Conservation (phyloP, 306 rosid genomes). For the Quercus mongolica region DNA sequence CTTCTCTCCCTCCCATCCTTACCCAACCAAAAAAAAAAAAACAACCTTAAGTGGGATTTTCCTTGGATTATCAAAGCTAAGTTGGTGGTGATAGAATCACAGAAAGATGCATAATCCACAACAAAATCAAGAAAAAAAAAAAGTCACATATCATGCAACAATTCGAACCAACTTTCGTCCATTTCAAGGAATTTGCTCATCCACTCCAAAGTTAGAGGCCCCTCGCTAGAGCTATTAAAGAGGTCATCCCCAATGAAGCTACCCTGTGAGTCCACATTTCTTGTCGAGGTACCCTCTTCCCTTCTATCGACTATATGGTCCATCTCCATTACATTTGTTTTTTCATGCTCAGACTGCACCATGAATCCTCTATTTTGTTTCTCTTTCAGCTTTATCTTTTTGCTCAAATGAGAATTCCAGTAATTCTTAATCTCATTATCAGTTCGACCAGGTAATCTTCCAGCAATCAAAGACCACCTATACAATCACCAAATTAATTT, state of each 20-base stretch:
- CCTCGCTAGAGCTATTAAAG: slow-evolving; percentile 3
- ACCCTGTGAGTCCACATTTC: background rate
- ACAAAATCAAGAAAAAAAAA: too few species aligned
- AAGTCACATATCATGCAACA: background rate
- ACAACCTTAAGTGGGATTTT: slow-evolving; percentile 4
- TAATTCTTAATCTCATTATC: slow-evolving; percentile 45
- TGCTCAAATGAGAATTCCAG: slow-evolving; percentile 46
- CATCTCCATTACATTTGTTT: background rate
- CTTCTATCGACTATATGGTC: background rate
- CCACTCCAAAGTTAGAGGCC: slow-evolving; percentile 32
- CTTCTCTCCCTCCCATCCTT: background rate
- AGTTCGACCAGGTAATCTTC: slow-evolving; percentile 44
- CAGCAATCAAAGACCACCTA: slow-evolving; percentile 41
- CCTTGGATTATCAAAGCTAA: background rate
- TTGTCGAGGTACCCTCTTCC: slow-evolving; percentile 8
- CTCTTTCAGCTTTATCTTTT: slow-evolving; percentile 29
- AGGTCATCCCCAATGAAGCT: slow-evolving; percentile 2
- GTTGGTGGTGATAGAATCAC: background rate
- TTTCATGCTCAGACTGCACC: slow-evolving; percentile 9
- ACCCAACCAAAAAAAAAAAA: background rate
- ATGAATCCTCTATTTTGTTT: slow-evolving; percentile 7
- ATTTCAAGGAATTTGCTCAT: slow-evolving; percentile 34
- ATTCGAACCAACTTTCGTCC: slow-evolving; percentile 38
- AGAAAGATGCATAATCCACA: background rate
- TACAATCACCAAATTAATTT: background rate